phyloP scores from a whole-genome alignment of 371 early-diverging fungal species.

The Gilbertella persicaria region DNA sequence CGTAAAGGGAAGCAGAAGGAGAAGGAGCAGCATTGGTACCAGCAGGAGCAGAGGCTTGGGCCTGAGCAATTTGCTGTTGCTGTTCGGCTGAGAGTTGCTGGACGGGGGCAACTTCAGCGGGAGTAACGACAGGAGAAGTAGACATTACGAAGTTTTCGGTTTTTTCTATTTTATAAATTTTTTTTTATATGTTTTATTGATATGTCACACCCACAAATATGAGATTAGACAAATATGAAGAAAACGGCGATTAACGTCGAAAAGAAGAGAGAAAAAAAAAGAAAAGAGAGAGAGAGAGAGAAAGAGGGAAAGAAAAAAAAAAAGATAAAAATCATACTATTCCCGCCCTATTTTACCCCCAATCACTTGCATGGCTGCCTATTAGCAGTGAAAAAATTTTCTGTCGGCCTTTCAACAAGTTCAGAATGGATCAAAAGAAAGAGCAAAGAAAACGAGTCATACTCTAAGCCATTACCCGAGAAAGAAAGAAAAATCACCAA shows the following conservation, averaged over 20 bases:
- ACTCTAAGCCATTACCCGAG: background rate
- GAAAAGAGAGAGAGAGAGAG: slow-evolving; percentile 23
- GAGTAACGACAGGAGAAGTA: slow-evolving; percentile 53
- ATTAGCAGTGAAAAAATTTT: background rate
- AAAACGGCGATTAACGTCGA: slow-evolving; percentile 37
- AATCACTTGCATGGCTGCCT: background rate
- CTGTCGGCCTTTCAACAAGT: background rate
- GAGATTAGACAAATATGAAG: slow-evolving; percentile 28
- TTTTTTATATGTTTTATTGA: slow-evolving; percentile 42
- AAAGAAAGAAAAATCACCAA: too few species aligned
- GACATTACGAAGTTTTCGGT: slow-evolving; percentile 47
- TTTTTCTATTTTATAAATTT: slow-evolving; percentile 49
- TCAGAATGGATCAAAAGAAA: background rate
- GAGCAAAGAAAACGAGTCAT: background rate
- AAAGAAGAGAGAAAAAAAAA: slow-evolving; percentile 24
- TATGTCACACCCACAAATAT: slow-evolving; percentile 28
- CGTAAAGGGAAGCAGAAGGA: slow-evolving; percentile 81
- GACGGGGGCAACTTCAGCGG: slow-evolving; percentile 49
- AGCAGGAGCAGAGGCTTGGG: slow-evolving; percentile 50
- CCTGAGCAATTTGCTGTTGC: slow-evolving; percentile 64
- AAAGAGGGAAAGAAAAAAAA: slow-evolving; percentile 3
- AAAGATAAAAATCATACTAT: background rate
- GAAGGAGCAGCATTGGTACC: slow-evolving; percentile 46
- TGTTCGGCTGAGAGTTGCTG: slow-evolving; percentile 56
- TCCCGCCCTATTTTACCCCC: background rate